Evolutionary conservation across 1,139 yeast genomes (phyloP).

Genomic region (Blastobotrys indianensis): DNA sequence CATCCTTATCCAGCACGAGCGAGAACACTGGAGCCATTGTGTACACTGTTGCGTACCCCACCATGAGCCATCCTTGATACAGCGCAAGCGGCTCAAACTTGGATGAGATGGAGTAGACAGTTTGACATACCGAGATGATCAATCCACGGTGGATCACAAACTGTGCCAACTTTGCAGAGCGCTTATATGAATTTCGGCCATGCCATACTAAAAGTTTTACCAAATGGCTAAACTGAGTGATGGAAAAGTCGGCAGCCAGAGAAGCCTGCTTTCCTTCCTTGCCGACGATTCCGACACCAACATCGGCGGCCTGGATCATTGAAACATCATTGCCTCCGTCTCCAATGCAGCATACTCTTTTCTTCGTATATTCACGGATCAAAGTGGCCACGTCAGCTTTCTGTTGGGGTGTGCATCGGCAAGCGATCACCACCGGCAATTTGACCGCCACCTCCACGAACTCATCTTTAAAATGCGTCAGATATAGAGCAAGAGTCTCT

Average conservation of each 20-base stretch:
- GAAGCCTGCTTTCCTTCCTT: conserved; percentile 98
- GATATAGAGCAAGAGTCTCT: conserved; percentile 69
- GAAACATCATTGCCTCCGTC: conserved; percentile 99
- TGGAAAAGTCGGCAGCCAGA: conserved; percentile 92
- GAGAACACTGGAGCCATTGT: conserved; percentile 99
- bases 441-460: conserved; percentile 71
- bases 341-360: conserved; percentile 94
- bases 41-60: conserved; percentile 93
- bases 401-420: conserved; percentile 98
- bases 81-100: conserved; percentile 89
- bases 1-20: conserved; percentile 83
- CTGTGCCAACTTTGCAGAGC: conserved; percentile 92
- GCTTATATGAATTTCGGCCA: conserved; percentile 92
- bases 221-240: conserved; percentile 84
- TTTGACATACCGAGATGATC: conserved; percentile 92
- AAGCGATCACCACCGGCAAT: conserved; percentile 90
- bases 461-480: conserved; percentile 58
- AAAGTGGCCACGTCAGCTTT: conserved; percentile 89
- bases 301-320: conserved; percentile 98
- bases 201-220: conserved; percentile 92
- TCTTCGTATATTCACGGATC: conserved; percentile 73
- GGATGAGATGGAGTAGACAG: conserved; percentile 82
- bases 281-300: conserved; percentile 98
- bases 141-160: conserved; percentile 95
- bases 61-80: conserved; percentile 96